These are phyloP conservation scores for Alnus rubra DNA, from an alignment of 306 rosid species.

Conservation along the genomic window DNA sequence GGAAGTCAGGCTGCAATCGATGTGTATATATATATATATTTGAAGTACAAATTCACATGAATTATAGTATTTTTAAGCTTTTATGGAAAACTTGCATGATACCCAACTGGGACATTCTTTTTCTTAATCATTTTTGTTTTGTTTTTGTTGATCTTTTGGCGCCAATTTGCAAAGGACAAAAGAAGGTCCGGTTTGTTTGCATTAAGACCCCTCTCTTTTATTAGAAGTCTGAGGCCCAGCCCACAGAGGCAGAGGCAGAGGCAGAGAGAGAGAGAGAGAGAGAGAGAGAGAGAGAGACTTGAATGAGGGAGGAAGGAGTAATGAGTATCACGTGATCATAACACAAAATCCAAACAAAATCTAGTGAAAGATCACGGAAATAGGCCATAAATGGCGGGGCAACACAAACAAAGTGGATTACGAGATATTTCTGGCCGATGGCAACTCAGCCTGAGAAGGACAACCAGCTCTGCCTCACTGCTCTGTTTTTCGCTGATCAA, in stretches of 20 bases:
- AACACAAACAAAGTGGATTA: constrained; percentile 29
- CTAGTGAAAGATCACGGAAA: constrained; percentile 34
- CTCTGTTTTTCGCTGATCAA: background rate
- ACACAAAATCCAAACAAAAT: constrained; percentile 55
- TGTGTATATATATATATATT: too few relatives aligned
- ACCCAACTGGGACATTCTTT: too few relatives aligned
- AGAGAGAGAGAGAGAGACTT: background rate
- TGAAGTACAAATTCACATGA: too few relatives aligned
- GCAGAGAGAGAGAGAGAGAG: constrained; percentile 23
- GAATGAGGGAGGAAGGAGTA: constrained; percentile 24
- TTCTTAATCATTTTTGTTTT: too few relatives aligned
- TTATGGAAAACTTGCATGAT: too few relatives aligned
- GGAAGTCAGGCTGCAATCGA: too few relatives aligned
- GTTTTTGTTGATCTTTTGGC: background rate
- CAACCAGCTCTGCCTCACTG: constrained; percentile 23
- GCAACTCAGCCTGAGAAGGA: constrained; percentile 47
- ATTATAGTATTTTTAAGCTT: too few relatives aligned
- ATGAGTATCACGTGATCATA: constrained; percentile 64
- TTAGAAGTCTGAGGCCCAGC: constrained; percentile 11
- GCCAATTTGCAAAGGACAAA: background rate
- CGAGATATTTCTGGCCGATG: constrained; percentile 48
- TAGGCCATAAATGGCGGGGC: background rate
- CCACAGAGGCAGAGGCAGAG: constrained; percentile 15
- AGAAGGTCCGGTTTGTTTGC: background rate
- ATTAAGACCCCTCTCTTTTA: background rate